A percentile compares a stretch with the other conserved stretches of the same genome.
phyloP scores from a whole-genome alignment of 176 grass and related monocot genomes.

The Eragrostis nindensis region DNA sequence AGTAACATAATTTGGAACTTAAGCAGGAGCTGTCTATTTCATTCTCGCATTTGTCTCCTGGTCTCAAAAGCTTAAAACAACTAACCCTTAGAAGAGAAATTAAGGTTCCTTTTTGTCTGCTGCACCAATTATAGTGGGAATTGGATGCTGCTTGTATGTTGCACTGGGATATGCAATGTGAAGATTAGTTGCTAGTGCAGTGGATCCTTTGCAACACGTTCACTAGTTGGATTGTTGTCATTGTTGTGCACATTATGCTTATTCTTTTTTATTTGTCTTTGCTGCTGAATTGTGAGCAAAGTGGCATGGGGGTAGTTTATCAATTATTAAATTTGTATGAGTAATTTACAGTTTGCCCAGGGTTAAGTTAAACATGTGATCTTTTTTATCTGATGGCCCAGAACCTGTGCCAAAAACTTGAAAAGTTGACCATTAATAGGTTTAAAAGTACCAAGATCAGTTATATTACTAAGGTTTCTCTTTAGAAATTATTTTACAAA shows the following conservation, averaged over 20 bases:
- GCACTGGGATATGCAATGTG: not conserved
- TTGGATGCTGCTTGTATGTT: not conserved
- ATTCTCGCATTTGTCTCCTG: not conserved
- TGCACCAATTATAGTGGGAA: not conserved
- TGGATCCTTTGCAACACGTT: not conserved
- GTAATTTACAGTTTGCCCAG: not conserved
- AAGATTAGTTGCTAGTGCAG: not conserved
- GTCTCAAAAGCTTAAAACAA: not conserved
- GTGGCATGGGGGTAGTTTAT: not conserved
- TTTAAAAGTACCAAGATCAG: not conserved
- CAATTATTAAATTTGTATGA: not conserved
- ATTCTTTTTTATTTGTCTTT: not conserved
- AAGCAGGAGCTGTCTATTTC: not conserved
- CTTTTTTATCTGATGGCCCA: not conserved
- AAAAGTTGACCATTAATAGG: not conserved
- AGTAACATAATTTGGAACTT: slow-evolving; percentile 6
- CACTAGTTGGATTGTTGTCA: not conserved
- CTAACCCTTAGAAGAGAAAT: not conserved
- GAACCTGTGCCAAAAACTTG: not conserved
- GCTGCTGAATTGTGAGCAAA: not conserved
- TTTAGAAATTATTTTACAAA: not conserved
- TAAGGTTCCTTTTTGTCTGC: slow-evolving; percentile 4
- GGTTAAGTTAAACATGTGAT: not conserved
- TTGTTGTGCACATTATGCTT: not conserved
- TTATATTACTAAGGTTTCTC: slow-evolving; percentile 3